Conservation (phyloP, 2,329 filamentous ascomycete genomes). For the Shiraia sp. region DNA sequence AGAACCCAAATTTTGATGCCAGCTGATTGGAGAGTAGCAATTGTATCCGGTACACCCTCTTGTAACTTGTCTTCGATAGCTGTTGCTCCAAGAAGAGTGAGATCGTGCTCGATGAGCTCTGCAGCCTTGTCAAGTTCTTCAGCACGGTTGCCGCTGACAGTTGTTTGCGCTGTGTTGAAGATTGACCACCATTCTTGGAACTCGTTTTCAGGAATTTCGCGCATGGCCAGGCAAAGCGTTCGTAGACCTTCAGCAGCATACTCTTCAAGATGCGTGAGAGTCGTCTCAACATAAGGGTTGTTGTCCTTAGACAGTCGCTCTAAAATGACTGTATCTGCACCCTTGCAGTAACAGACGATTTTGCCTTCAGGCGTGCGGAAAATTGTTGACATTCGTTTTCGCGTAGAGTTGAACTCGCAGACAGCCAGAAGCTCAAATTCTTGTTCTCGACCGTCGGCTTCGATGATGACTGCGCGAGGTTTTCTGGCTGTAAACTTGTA, state of each 20-base stretch:
- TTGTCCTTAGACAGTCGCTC: conserved; percentile 82
- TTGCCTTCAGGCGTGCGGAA: conserved; percentile 96
- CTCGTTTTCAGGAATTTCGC: conserved; percentile 87
- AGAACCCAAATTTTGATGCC: conserved; percentile 99
- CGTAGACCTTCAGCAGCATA: conserved; percentile 95
- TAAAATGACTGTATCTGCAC: conserved; percentile 95
- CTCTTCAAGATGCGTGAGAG: conserved; percentile 93
- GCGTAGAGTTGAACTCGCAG: conserved; percentile 98
- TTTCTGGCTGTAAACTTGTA: conserved; percentile 92
- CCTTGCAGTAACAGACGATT: conserved; percentile 92
- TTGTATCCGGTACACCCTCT: conserved; percentile 96
- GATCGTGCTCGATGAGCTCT: conserved; percentile 90
- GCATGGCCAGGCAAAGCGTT: conserved; percentile 92
- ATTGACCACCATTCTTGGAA: conserved; percentile 85
- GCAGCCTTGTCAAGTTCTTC: conserved; percentile 97
- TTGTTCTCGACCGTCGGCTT: conserved; percentile 67
- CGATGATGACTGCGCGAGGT: conserved; percentile 83
- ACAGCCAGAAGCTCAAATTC: conserved; percentile 93
- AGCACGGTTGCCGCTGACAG: conserved; percentile 86
- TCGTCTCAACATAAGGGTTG: conserved; percentile 83
- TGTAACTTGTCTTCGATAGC: conserved; percentile 97
- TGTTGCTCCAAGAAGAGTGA: conserved; percentile 89
- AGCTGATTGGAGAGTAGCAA: conserved; percentile 93
- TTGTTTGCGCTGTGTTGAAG: conserved; percentile 85
- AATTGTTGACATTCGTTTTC: conserved; percentile 97